Percentiles rank a stretch among this genome's conserved stretches.
These are phyloP conservation scores for Grosmannia huntii DNA, from an alignment of 2,329 filamentous ascomycete genomes.

Conservation along the genomic window DNA sequence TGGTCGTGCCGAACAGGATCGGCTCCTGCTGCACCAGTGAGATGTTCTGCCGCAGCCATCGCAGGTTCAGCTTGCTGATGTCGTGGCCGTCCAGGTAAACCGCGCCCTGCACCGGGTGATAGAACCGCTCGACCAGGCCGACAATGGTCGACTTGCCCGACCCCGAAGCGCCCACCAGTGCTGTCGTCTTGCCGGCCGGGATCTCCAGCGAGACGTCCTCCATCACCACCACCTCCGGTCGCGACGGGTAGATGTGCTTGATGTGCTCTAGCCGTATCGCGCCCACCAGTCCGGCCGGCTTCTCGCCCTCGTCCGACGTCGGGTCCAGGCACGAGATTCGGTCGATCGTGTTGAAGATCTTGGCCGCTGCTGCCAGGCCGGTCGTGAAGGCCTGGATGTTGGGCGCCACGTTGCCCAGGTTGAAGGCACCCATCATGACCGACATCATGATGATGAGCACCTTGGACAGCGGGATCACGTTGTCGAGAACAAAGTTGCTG, in stretches of 20 bases:
- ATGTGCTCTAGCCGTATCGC: conserved; percentile 69
- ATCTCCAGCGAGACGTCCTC: conserved; percentile 66
- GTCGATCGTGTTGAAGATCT: conserved; percentile 92
- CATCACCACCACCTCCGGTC: conserved; percentile 84
- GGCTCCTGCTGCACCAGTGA: conserved; percentile 89
- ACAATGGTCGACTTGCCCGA: conserved; percentile 93
- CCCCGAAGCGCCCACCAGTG: conserved; percentile 85
- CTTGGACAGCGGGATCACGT: conserved; percentile 51
- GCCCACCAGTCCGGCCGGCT: conserved; percentile 53
- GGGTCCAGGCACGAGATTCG: conserved; percentile 75
- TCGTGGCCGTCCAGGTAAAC: conserved; percentile 76
- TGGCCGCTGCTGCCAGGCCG: conserved; percentile 69
- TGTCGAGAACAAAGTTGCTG: conserved; percentile 56
- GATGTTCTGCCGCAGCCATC: conserved; percentile 86
- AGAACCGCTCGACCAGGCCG: conserved; percentile 86
- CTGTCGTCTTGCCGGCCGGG: conserved; percentile 83
- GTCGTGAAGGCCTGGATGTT: conserved; percentile 79
- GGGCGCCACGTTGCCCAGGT: conserved; percentile 75
- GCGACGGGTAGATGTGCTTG: conserved; percentile 88
- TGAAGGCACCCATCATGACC: conserved; percentile 87
- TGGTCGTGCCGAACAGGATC: conserved; percentile 77
- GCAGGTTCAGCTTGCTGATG: conserved; percentile 68
- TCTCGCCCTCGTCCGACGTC: conserved; percentile 55
- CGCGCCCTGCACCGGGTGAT: conserved; percentile 70
- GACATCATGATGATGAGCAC: conserved; percentile 81